Conservation (phyloP, 2,329 filamentous ascomycete genomes). For the Tolypocladium pustulatum region DNA sequence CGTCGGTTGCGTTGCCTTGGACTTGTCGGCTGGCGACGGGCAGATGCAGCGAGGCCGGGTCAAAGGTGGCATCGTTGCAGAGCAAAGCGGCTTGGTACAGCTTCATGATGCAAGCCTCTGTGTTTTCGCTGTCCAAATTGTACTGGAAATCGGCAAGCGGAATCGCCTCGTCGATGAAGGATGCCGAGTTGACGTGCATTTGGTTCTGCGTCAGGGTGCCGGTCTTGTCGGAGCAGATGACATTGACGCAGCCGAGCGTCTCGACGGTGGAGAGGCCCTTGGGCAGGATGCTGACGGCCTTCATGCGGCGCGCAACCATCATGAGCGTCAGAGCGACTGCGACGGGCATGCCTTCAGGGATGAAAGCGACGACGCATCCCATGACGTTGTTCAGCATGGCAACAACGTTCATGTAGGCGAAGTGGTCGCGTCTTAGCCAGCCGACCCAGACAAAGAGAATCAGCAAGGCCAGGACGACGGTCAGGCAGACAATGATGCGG, state of each 20-base stretch:
- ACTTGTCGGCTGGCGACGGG: conserved; percentile 22
- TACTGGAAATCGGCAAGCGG: conserved; percentile 14
- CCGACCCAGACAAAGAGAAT: conserved; percentile 35
- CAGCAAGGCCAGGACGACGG: conserved; percentile 23
- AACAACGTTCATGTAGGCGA: conserved; percentile 27
- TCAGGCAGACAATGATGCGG: conserved; percentile 28
- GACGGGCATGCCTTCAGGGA: conserved; percentile 29
- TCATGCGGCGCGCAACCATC: conserved; percentile 32
- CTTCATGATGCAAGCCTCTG: conserved; percentile 7
- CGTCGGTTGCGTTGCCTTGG: conserved; percentile 32
- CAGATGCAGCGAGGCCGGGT: conserved; percentile 23
- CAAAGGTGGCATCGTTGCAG: conserved; percentile 33
- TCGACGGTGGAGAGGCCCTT: conserved; percentile 31
- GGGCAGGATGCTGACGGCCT: conserved; percentile 28
- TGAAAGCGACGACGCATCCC: conserved; percentile 29
- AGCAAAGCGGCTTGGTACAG: conserved; percentile 20
- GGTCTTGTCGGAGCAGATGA: conserved; percentile 32
- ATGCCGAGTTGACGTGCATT: conserved; percentile 30
- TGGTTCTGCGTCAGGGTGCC: conserved; percentile 32
- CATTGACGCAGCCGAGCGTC: conserved; percentile 31
- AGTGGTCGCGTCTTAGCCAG: conserved; percentile 27
- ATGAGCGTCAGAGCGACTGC: conserved; percentile 28
- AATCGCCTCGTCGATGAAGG: conserved; percentile 23
- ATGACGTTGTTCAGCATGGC: conserved; percentile 35
- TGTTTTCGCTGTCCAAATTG: conserved; percentile 6